Evolutionary conservation across 139 green algal genomes (phyloP).

Genomic region (Micractinium sp.): DNA sequence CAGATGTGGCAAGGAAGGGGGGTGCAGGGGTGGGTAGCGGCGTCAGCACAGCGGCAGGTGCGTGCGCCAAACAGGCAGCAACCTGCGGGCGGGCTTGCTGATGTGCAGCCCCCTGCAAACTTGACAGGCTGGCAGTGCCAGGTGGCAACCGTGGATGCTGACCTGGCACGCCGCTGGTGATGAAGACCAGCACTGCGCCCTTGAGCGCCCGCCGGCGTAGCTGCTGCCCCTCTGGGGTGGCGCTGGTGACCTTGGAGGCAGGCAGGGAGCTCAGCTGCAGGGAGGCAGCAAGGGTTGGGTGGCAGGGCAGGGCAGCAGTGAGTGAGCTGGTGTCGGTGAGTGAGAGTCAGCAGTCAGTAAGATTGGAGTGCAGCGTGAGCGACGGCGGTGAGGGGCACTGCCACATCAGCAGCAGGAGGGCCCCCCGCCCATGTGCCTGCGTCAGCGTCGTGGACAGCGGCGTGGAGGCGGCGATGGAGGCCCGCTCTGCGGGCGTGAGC

Average conservation of each 20-base stretch:
- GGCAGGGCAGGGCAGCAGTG: no score
- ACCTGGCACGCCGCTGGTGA: constrained; percentile 78
- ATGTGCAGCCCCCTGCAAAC: no score
- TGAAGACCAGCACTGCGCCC: constrained; percentile 84
- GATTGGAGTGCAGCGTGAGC: no score
- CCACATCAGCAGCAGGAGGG: no score
- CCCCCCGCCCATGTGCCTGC: neutral
- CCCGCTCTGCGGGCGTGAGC: constrained; percentile 62
- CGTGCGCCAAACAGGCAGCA: neutral
- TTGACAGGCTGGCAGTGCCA: no score
- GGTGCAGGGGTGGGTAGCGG: neutral
- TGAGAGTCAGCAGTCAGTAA: no score
- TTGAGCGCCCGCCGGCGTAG: constrained; percentile 77
- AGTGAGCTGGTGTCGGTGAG: no score
- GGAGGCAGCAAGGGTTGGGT: no score
- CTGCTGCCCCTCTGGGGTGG: constrained; percentile 45
- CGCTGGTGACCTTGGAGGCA: neutral
- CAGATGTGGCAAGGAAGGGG: no score
- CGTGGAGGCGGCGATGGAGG: constrained; percentile 55
- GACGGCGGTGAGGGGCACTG: no score
- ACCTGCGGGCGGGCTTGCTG: no score
- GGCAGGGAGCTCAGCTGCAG: no score
- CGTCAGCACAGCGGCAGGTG: neutral
- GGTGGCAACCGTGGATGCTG: neutral
- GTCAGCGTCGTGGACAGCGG: constrained; percentile 68